phyloP scores from a whole-genome alignment of 768 basidiomycete species.

The Lentinus brumalis region DNA sequence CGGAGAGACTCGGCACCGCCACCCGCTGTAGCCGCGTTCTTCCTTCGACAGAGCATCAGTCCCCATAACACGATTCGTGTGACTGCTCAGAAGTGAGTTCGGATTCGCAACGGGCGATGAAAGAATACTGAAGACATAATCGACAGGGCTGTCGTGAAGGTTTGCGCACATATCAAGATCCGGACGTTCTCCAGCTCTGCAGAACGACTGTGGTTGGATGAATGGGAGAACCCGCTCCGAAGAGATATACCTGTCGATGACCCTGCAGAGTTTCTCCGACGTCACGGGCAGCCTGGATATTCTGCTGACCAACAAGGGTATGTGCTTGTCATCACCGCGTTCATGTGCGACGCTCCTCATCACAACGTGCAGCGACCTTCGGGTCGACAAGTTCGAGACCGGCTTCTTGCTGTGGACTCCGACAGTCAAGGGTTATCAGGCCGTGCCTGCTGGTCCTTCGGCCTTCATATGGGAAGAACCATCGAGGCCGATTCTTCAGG shows the following conservation, averaged over 20 bases:
- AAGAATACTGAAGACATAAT: conserved; percentile 1
- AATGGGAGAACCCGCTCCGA: conserved; percentile 67
- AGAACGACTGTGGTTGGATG: conserved; percentile 73
- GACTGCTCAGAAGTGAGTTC: conserved; percentile 61
- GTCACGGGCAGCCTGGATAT: conserved; percentile 34
- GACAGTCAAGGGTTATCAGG: conserved; percentile 60
- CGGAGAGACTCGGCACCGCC: conserved; percentile 61
- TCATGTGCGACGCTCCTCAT: background rate
- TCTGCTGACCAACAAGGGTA: conserved; percentile 21
- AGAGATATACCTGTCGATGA: conserved; percentile 48
- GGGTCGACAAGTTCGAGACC: conserved; percentile 73
- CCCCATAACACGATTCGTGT: conserved; percentile 69
- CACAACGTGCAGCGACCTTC: conserved; percentile 40
- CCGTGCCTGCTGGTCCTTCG: conserved; percentile 38
- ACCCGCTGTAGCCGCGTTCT: conserved; percentile 58
- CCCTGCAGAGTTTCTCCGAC: conserved; percentile 50
- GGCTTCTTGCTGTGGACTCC: conserved; percentile 80
- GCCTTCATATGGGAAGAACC: conserved; percentile 54
- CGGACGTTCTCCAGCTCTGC: conserved; percentile 65
- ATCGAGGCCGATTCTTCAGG: conserved; percentile 52
- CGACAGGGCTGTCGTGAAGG: conserved; percentile 65
- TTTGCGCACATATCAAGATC: conserved; percentile 71
- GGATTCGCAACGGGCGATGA: background rate
- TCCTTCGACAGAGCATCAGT: conserved; percentile 66
- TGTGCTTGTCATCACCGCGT: conserved; percentile 1